Evolutionary conservation across 495 filamentous ascomycete species (phyloP).

Genomic region (Penicillium flavigenum): DNA sequence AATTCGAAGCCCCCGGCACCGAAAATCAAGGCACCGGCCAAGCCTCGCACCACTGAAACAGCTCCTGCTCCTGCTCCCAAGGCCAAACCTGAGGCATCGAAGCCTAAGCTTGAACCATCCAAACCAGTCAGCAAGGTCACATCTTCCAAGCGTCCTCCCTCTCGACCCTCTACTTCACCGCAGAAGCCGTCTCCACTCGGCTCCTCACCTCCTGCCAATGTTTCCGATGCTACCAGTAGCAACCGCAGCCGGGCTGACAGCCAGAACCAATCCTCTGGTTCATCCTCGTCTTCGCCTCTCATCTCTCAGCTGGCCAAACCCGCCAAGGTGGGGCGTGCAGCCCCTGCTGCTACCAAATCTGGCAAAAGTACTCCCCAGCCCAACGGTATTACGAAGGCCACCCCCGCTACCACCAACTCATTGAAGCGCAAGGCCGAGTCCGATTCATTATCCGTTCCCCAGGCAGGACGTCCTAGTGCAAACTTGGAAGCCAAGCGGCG

Average conservation of each 20-base stretch:
- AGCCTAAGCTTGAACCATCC: conserved; percentile 28
- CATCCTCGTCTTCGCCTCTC: conserved; percentile 45
- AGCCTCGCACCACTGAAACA: conserved; percentile 20
- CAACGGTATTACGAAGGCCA: conserved; percentile 32
- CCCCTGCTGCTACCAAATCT: conserved; percentile 17
- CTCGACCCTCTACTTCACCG: conserved; percentile 53
- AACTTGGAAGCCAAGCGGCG: conserved; percentile 47
- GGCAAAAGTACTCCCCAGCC: conserved; percentile 15
- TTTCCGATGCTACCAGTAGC: conserved; percentile 58
- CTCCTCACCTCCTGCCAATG: conserved; percentile 74
- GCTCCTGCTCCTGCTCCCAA: conserved; percentile 2
- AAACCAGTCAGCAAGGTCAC: conserved; percentile 28
- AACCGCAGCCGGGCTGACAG: conserved; percentile 43
- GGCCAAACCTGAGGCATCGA: conserved; percentile 21
- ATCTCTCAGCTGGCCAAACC: conserved; percentile 40
- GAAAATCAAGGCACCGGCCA: conserved; percentile 15
- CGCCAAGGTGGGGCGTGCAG: conserved; percentile 20
- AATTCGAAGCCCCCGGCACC: conserved; percentile 12
- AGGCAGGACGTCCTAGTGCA: conserved; percentile 31
- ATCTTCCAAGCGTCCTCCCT: conserved; percentile 39
- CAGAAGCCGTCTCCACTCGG: conserved; percentile 73
- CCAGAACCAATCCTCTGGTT: conserved; percentile 44
- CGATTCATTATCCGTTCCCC: conserved; percentile 31
- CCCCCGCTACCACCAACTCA: conserved; percentile 33
- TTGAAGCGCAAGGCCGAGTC: conserved; percentile 51